Evolutionary conservation across 805 yeast genomes (phyloP), one percentile per base, ranked within the genome.

Genomic region (Sugiyamaella floridensis): DNA sequence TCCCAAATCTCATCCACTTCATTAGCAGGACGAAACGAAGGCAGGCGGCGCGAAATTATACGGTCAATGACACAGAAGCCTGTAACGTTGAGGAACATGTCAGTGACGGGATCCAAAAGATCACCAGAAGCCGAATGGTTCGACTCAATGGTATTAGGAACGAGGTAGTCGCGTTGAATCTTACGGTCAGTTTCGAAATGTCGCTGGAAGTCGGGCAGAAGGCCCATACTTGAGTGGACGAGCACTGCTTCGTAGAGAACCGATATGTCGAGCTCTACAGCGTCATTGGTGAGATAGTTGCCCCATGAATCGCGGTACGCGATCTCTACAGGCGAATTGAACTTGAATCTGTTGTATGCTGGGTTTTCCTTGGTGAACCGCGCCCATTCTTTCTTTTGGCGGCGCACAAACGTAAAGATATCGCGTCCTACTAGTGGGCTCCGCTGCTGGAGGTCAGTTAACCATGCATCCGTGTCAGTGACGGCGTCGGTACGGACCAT

Each of bases 251-350:
- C 97, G 66, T 81, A 86, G 28, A 92, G 73, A 6, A 89, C 85
- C n/a, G 81, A 77, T 53, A 90, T 67, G 52, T 83, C 82, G 32
- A 89, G 75, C 15, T 70, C 68, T 3, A 76, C 59, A n/a, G 65
- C 63, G 4, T 71, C 71, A 48, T 76, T 78, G 7, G 74, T 71
- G 47, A 83, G 68, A 2, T 83, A 74, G 58, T 78, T 74, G 53
- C 67, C 65, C 49, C 71, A 70, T 0, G 83, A 75, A 45, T 80
- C 81, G 60, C 97, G 75, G 63, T 89, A 73, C 6, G 95, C 80
- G 7, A 79, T 67, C 66, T 92, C 98, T 4, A 90, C 86, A 0
- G 96, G 86, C 0, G 97, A 86, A 65, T 90, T 90, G 58, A 92
- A 78, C 61, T 85, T 82, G 65, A 80, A 87, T 7, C 77, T 70